Percentiles rank a stretch among this genome's conserved stretches.
phyloP scores from a whole-genome alignment of 148 eudicot species.

The Persicaria tinctoria region DNA sequence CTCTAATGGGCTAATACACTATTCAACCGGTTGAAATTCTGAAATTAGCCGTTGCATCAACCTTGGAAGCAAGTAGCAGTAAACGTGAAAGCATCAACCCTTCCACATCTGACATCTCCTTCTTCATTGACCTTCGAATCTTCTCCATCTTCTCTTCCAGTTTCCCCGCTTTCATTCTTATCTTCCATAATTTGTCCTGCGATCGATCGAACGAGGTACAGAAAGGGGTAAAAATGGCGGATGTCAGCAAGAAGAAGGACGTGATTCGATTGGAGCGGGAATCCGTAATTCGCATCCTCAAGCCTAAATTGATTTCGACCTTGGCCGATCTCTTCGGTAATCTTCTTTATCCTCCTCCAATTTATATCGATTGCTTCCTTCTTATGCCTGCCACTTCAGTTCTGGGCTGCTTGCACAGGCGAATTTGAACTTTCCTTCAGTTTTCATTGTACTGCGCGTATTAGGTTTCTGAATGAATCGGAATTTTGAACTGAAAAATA shows the following conservation, averaged over 20 bases:
- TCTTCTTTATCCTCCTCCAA: background rate
- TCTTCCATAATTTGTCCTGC: background rate
- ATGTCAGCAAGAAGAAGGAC: background rate
- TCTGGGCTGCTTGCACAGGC: background rate
- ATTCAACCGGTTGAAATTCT: background rate
- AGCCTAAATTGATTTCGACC: constrained; percentile 18
- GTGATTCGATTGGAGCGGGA: constrained; percentile 16
- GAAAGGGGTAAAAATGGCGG: constrained; percentile 4
- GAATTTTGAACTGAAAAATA: background rate
- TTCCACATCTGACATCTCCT: background rate
- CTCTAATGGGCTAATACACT: too few species aligned
- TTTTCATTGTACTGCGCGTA: background rate
- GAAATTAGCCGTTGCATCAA: background rate
- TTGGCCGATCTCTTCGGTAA: constrained; percentile 19
- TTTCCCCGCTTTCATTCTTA: background rate
- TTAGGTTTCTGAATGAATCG: background rate
- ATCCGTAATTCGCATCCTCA: constrained; percentile 14
- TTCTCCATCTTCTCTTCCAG: background rate
- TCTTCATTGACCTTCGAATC: background rate
- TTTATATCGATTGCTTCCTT: background rate
- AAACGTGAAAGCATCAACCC: background rate
- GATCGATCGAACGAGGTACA: background rate
- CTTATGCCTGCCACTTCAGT: background rate
- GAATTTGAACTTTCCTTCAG: background rate
- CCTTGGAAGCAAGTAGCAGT: background rate